Percentiles rank a stretch among this genome's conserved stretches.
Evolutionary conservation across 1,284 basidiomycete genomes (phyloP).

Genomic region (Xerocomus nothofagi): DNA sequence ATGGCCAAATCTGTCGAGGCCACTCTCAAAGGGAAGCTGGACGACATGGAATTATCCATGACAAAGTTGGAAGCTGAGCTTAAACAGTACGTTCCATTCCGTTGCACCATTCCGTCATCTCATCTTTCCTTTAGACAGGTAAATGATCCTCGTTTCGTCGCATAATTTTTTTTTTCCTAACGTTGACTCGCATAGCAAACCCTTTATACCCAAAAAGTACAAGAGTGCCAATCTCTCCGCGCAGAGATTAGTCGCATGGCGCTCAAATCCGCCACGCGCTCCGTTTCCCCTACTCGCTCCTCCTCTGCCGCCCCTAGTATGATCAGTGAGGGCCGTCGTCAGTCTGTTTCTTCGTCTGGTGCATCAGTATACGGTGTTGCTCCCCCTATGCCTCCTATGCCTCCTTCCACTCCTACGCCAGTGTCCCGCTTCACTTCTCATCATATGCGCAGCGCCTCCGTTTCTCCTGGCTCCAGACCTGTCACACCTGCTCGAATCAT

Average conservation of each 20-base stretch:
- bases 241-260: conserved; percentile 56
- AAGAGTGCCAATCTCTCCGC: conserved; percentile 66
- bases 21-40: conserved; percentile 59
- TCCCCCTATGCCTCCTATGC: conserved; percentile 34
- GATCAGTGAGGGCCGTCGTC: conserved; percentile 29
- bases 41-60: conserved; percentile 58
- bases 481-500: conserved; percentile 45
- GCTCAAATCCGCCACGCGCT: conserved; percentile 45
- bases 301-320: conserved; percentile 28
- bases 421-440: conserved; percentile 48
- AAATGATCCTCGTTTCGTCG: background rate
- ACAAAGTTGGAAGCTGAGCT: conserved; percentile 65
- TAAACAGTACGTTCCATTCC: conserved; percentile 55
- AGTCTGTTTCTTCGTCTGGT: conserved; percentile 38
- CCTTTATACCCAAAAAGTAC: conserved; percentile 63
- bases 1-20: conserved; percentile 59
- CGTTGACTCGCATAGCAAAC: conserved; percentile 45
- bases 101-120: conserved; percentile 20
- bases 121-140: conserved; percentile 35
- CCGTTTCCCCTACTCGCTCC: conserved; percentile 31
- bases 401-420: conserved; percentile 37
- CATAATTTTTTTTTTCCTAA: conserved; percentile 11
- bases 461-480: conserved; percentile 47
- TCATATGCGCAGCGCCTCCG: conserved; percentile 47
- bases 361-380: conserved; percentile 34